phyloP scores from a whole-genome alignment of 2,329 filamentous ascomycete genomes.

The Apiospora phragmitis region DNA sequence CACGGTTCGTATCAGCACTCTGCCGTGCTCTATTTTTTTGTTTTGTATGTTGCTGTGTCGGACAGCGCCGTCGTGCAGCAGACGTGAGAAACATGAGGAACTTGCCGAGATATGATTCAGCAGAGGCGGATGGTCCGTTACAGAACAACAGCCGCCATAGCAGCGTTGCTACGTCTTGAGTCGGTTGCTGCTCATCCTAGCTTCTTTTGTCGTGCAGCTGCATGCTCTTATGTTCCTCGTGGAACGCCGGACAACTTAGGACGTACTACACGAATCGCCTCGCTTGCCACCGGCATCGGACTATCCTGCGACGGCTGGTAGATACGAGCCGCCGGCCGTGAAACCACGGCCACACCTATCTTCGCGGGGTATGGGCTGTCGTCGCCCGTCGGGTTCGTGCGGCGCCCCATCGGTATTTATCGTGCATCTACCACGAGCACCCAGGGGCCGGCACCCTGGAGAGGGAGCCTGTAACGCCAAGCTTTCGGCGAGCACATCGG shows the following conservation, averaged over 20 bases:
- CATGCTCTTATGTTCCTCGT: neutral
- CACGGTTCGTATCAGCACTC: neutral
- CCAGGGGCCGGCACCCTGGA: neutral
- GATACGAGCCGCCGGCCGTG: neutral
- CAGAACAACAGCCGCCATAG: neutral
- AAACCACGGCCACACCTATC: neutral
- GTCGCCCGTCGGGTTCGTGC: neutral
- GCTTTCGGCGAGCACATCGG: neutral
- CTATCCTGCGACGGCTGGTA: neutral
- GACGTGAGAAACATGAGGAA: neutral
- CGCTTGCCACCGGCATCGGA: neutral
- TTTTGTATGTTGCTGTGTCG: neutral
- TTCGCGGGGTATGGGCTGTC: neutral
- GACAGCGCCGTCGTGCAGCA: neutral
- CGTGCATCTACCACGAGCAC: neutral
- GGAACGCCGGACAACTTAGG: neutral
- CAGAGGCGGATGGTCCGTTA: neutral
- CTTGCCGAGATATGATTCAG: neutral
- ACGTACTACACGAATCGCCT: neutral
- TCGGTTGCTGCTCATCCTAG: neutral
- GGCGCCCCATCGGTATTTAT: neutral
- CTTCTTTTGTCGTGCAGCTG: neutral
- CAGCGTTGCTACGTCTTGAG: too few relatives aligned
- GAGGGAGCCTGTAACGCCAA: neutral
- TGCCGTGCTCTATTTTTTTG: neutral